A percentile compares a stretch with the other conserved stretches of the same genome.
phyloP scores from a whole-genome alignment of 2,329 filamentous ascomycete genomes.

The Fusarium sp. region DNA sequence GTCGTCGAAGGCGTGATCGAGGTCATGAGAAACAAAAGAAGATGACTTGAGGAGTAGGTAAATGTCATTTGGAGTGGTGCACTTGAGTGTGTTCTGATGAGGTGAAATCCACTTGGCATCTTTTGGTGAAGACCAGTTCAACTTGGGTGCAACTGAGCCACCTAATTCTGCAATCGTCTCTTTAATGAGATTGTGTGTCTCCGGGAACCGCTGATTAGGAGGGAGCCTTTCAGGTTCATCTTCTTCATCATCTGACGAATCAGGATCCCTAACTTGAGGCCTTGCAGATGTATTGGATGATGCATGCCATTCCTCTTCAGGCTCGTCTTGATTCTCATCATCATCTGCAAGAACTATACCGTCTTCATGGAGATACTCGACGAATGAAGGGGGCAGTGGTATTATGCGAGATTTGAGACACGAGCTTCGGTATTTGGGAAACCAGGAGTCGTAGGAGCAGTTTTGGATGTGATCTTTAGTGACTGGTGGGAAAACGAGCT shows the following conservation, averaged over 20 bases:
- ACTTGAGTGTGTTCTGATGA: conserved; percentile 90
- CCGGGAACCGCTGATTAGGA: conserved; percentile 69
- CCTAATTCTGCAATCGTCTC: conserved; percentile 82
- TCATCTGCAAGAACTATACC: conserved; percentile 87
- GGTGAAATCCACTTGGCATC: conserved; percentile 92
- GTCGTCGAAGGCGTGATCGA: conserved; percentile 92
- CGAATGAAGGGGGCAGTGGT: conserved; percentile 76
- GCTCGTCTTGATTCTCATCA: conserved; percentile 62
- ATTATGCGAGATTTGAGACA: conserved; percentile 90
- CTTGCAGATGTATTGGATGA: conserved; percentile 42
- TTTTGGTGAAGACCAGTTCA: conserved; percentile 98
- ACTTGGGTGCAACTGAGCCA: conserved; percentile 87
- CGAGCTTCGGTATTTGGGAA: conserved; percentile 80
- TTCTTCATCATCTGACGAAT: conserved; percentile 60
- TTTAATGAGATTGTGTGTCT: conserved; percentile 81
- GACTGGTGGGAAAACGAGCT: conserved; percentile 80
- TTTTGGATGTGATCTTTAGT: conserved; percentile 89
- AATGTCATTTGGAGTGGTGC: conserved; percentile 86
- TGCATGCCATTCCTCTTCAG: conserved; percentile 62
- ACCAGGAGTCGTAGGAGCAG: conserved; percentile 95
- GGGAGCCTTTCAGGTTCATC: conserved; percentile 50
- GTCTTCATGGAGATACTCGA: conserved; percentile 89
- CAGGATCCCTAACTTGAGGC: conserved; percentile 53
- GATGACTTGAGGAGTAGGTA: conserved; percentile 95
- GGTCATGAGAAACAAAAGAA: conserved; percentile 92